A percentile compares a stretch with the other conserved stretches of the same genome.
Evolutionary conservation across 371 early-diverging fungal genomes (phyloP).

Genomic region (Racocetra persica): DNA sequence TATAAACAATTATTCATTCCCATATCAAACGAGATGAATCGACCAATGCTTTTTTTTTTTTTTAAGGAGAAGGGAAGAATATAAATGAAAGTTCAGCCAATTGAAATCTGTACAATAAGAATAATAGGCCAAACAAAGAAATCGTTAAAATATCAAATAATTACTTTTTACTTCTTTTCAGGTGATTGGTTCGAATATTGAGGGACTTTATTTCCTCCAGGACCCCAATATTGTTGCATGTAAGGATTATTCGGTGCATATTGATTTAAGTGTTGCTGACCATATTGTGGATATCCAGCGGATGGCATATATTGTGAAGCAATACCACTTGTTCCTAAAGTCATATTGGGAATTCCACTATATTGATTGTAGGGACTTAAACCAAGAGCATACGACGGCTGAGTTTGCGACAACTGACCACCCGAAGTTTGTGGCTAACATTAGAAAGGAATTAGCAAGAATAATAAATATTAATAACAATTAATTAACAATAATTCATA

Average conservation of each 20-base stretch:
- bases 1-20: not conserved
- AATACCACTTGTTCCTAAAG: constrained; percentile 4
- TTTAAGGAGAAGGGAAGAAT: too few relatives aligned
- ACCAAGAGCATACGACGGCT: constrained; percentile 14
- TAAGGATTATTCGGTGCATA: constrained; percentile 30
- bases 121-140: not conserved
- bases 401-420: constrained; percentile 12
- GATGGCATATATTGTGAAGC: constrained; percentile 29
- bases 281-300: constrained; percentile 35
- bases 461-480: too few relatives aligned
- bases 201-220: not conserved
- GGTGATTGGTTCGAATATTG: constrained; percentile 29
- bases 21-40: constrained; percentile 8
- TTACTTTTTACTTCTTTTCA: constrained; percentile 26
- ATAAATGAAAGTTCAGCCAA: too few relatives aligned
- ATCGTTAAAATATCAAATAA: not conserved
- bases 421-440: constrained; percentile 12
- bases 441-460: too few relatives aligned
- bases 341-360: constrained; percentile 19
- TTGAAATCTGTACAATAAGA: too few relatives aligned
- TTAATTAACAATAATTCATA: too few relatives aligned
- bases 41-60: too few relatives aligned
- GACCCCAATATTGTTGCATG: constrained; percentile 20
- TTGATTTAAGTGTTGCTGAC: constrained; percentile 32
- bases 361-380: constrained; percentile 28